These are phyloP conservation scores for Wickerhamiella parazyma DNA, from an alignment of 805 yeast species.

Conservation along the genomic window DNA sequence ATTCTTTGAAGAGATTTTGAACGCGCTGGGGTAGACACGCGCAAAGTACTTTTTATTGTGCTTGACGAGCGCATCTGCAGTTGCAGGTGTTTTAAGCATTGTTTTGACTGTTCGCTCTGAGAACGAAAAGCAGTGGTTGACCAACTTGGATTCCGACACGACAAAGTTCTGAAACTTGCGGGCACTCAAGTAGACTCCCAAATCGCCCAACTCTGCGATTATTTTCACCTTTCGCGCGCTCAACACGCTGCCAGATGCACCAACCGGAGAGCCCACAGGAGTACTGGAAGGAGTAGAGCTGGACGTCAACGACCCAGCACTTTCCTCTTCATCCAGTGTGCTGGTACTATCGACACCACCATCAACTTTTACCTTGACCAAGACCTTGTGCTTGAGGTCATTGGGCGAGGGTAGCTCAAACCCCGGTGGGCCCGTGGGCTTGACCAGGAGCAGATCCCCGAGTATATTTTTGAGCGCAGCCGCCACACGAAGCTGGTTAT, in stretches of 20 bases:
- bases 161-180: constrained; percentile 69
- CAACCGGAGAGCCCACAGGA: neutral
- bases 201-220: constrained; percentile 32
- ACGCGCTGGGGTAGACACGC: constrained; percentile 79
- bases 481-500: constrained; percentile 51
- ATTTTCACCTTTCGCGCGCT: constrained; percentile 10
- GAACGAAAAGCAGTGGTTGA: constrained; percentile 75
- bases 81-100: constrained; percentile 43
- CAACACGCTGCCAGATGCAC: neutral
- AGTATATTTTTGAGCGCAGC: constrained; percentile 41
- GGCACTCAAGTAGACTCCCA: constrained; percentile 68
- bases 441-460: constrained; percentile 41
- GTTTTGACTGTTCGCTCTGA: constrained; percentile 56
- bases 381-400: constrained; percentile 52
- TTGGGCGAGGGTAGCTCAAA: constrained; percentile 54
- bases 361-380: constrained; percentile 56
- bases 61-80: constrained; percentile 40
- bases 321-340: constrained; percentile 11
- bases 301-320: too few species aligned
- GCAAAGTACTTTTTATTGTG: constrained; percentile 66
- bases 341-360: constrained; percentile 4
- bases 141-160: constrained; percentile 68
- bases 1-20: constrained; percentile 64
- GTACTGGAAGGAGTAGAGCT: too few species aligned
- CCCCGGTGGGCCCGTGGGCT: constrained; percentile 26